Percentiles rank a stretch among this genome's conserved stretches.
phyloP scores from a whole-genome alignment of 169 alveolate genomes.

The Babesia caballi region DNA sequence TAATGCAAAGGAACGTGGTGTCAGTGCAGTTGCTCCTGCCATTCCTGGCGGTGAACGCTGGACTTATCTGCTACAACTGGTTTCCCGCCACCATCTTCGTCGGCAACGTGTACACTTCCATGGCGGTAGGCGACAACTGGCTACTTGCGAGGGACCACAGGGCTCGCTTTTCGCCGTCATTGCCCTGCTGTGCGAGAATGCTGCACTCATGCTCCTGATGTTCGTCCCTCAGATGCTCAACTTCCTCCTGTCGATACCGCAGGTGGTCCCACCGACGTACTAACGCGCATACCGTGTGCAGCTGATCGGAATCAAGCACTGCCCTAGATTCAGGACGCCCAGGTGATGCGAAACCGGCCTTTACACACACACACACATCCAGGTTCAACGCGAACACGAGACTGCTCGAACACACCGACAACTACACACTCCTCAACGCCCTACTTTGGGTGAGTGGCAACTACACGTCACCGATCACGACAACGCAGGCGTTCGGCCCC shows the following conservation, averaged over 20 bases:
- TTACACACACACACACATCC: slow-evolving; percentile 2
- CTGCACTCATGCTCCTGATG: slow-evolving; percentile 62
- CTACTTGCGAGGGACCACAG: slow-evolving; percentile 71
- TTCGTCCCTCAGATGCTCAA: slow-evolving; percentile 91
- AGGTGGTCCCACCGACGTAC: no score
- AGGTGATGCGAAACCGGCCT: slow-evolving; percentile 10
- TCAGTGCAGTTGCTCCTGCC: slow-evolving; percentile 45
- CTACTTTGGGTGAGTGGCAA: slow-evolving; percentile 40
- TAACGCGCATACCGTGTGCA: not conserved
- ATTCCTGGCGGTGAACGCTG: slow-evolving; percentile 43
- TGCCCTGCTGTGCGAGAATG: slow-evolving; percentile 52
- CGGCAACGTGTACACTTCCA: slow-evolving; percentile 91
- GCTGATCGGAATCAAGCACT: slow-evolving; percentile 82
- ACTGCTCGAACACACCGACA: slow-evolving; percentile 78
- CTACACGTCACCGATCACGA: not conserved
- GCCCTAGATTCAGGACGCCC: slow-evolving; percentile 94
- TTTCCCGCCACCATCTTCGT: slow-evolving; percentile 91
- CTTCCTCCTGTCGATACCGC: slow-evolving; percentile 87
- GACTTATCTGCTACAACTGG: slow-evolving; percentile 64
- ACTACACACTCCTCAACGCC: slow-evolving; percentile 85
- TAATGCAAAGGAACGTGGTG: slow-evolving; percentile 2
- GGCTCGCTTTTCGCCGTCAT: slow-evolving; percentile 87
- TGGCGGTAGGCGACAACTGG: slow-evolving; percentile 81
- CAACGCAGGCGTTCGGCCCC: slow-evolving; percentile 44
- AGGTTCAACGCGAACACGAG: slow-evolving; percentile 71